Evolutionary conservation across 2,329 filamentous ascomycete genomes (phyloP), one percentile per base, ranked within the genome.

Genomic region (Aspergillus vadensis): DNA sequence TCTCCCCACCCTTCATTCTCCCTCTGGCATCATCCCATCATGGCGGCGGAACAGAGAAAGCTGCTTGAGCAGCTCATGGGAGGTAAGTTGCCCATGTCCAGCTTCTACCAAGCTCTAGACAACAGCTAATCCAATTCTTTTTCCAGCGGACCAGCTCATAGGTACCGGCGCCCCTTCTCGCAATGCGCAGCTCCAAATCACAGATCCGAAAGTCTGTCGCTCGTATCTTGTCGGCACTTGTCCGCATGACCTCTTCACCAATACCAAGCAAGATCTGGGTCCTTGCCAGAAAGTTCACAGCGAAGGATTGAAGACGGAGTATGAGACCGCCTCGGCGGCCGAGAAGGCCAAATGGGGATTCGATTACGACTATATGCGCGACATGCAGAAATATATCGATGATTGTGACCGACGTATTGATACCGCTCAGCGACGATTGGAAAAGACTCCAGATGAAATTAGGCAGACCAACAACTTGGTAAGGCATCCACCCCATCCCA

Each of bases 371-470:
- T 99, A 99, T 79, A 88, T 96, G 84, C 87, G 92, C 65, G 93
- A 99, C 76, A 90, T 99, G 79, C 91, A 94, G 75, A 95, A 95
- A 76, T 96, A 97, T 79, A 95, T 99, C 72, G 92, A 96, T 72
- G 93, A 97, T 67, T 99, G 95, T 81, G 97, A 99, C 77, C 86
- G 92, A 58, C 86, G 93, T 69, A 99, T 99, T 74, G 93, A 98
- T 67, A 84, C 87, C 14, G 92, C 94, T 9, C 94, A 98, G 82
- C 85, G 92, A 55, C 84, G 94, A 55, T 80, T 99, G 60, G 95
- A 99, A 79, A 99, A 98, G 84, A 98, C 95, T 0, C 93, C 94
- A 8, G 95, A 99, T 73, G 95, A 99, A 81, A 97, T 99, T 67
- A 83, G 91, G 25, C 93, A 98, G 81, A 98, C 95, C 3, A 98